Base-by-base conservation (phyloP, 1,139 yeast species). In the Kodamaea arcana region DNA sequence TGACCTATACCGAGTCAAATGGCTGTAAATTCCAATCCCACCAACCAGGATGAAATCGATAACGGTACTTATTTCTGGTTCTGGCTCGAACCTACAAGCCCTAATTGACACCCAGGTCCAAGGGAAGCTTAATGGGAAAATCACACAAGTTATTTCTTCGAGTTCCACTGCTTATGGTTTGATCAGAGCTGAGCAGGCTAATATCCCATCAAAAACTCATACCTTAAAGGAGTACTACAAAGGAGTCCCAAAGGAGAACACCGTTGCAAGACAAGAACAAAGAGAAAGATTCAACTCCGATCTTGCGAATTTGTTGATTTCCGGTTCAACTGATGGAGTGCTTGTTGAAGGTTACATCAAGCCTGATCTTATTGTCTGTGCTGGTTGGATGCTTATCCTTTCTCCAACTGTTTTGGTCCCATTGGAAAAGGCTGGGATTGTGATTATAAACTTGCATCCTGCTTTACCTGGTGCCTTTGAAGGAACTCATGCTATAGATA, bases 381-480 rank as follows among this genome's bases (percentile, higher is more conserved):
- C 98, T 7, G 98, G 98, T 2, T 92, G 98, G 97, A 83, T 92
- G 92, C 74, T 92, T 38, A 92, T 92, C 41, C 69, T 92, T 44
- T 83, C 96, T 2, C 81, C 88, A 2, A 69, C 76, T 13, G 87
- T 86, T 42, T 67, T 92, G 44, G 65, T 68, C 31, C 90, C 92
- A 2, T 62, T 90, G 30, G 78, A 69, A 35, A 58, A 70, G 7
- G 77, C 73, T 3, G 69, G 73, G 1, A 73, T 88, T 22, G 83
- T 88, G 20, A 88, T 92, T 43, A 88, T 92, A 51, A 92, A 92
- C 54, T 66, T 92, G 41, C 98, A 92, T 56, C 98, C 98, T 3
- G 97, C 98, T 0, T 74, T 92, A 39, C 98, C 98, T 2, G 96
- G 96, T 16, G 90, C 90, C 3, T 92, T 92, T 66, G 97, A 92